A percentile compares a stretch with the other conserved stretches of the same genome.
phyloP scores from a whole-genome alignment of 331 rosid genomes.

The Pyracantha coccinea region DNA sequence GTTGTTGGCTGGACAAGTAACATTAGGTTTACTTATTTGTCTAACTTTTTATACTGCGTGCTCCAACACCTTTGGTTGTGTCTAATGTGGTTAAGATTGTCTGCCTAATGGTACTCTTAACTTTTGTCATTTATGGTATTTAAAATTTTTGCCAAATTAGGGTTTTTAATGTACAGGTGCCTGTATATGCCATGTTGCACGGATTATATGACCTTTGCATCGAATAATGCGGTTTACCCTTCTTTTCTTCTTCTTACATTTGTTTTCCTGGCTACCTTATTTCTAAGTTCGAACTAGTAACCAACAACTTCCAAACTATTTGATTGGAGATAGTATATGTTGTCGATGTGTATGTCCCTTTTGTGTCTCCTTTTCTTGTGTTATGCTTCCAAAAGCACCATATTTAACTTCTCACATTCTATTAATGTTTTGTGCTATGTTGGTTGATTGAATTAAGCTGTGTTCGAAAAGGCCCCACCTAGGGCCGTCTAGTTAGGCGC shows the following conservation, averaged over 20 bases:
- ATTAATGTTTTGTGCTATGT: not conserved
- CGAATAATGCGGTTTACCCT: too few species aligned
- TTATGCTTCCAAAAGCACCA: not conserved
- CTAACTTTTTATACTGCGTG: not conserved
- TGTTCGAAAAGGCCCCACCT: too few species aligned
- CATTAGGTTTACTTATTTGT: not conserved
- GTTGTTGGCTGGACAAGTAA: not conserved
- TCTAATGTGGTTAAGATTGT: too few species aligned
- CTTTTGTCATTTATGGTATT: not conserved
- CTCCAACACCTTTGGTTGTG: not conserved
- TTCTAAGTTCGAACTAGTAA: not conserved
- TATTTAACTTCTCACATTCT: not conserved
- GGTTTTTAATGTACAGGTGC: not conserved
- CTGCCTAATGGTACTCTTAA: too few species aligned
- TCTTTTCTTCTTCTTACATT: not conserved
- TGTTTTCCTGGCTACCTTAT: not conserved
- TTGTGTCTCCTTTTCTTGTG: not conserved
- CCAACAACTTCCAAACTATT: not conserved
- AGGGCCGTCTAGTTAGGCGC: too few species aligned
- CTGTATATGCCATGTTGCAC: too few species aligned
- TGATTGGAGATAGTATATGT: not conserved
- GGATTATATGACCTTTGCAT: too few species aligned
- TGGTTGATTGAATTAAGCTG: not conserved
- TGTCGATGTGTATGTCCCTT: not conserved
- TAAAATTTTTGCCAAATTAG: not conserved